phyloP scores from a whole-genome alignment of 2,329 filamentous ascomycete species.

The Claviceps pazoutovae region DNA sequence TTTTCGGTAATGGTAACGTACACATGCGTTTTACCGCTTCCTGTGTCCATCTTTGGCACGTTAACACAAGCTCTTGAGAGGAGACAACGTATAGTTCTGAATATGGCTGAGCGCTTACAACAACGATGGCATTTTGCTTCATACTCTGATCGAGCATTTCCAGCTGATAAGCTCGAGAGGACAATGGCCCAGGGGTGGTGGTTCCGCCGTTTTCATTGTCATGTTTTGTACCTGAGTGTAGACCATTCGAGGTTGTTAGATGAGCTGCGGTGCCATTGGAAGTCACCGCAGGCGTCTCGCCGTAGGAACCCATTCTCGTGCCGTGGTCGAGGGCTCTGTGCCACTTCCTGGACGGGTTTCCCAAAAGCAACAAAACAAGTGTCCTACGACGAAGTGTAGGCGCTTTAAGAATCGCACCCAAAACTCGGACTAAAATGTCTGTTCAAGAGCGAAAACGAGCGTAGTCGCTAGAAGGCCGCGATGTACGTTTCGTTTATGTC shows the following conservation, averaged over 20 bases:
- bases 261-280: conserved; percentile 3
- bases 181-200: conserved; percentile 18
- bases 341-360: conserved; percentile 4
- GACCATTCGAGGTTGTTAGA: background rate
- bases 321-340: conserved; percentile 1
- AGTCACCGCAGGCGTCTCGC: background rate
- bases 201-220: conserved; percentile 2
- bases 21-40: conserved; percentile 68
- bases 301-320: background rate
- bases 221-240: background rate
- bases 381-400: background rate
- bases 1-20: conserved; percentile 24
- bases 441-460: too few species aligned
- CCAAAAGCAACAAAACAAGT: background rate
- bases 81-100: background rate
- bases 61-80: background rate
- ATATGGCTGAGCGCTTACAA: conserved; percentile 29
- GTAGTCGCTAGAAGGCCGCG: too few species aligned
- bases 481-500: too few species aligned
- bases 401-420: too few species aligned
- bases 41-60: conserved; percentile 60
- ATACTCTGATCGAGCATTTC: conserved; percentile 65
- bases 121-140: conserved; percentile 56
- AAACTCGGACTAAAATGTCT: too few species aligned
- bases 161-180: conserved; percentile 50